Conservation (phyloP, 768 basidiomycete species). For the Amanita brunnescens region DNA sequence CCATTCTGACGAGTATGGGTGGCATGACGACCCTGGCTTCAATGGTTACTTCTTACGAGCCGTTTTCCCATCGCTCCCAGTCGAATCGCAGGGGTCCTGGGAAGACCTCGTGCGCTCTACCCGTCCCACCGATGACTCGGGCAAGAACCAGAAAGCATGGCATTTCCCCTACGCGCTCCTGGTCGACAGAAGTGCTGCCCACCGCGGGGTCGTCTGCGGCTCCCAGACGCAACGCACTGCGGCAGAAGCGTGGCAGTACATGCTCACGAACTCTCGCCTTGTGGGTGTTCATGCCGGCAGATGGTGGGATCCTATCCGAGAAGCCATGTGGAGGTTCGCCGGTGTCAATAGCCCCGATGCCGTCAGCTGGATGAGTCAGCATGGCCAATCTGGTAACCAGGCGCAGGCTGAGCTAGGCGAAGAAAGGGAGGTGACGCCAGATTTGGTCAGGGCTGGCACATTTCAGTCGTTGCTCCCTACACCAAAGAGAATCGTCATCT, state of each 20-base stretch:
- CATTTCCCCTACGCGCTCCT: conserved; percentile 64
- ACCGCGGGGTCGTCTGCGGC: conserved; percentile 57
- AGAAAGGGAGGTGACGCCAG: conserved; percentile 4
- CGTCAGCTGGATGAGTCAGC: conserved; percentile 6
- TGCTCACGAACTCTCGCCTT: conserved; percentile 27
- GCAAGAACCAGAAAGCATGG: conserved; percentile 42
- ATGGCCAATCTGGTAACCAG: too few relatives aligned
- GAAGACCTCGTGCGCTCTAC: conserved; percentile 42
- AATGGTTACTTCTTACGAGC: conserved; percentile 70
- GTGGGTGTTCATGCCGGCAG: conserved; percentile 36
- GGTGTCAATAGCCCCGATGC: conserved; percentile 24
- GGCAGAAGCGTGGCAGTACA: conserved; percentile 53
- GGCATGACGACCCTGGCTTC: conserved; percentile 75
- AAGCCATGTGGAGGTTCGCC: conserved; percentile 59
- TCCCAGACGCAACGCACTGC: conserved; percentile 63
- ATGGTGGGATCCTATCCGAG: conserved; percentile 77
- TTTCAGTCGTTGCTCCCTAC: conserved; percentile 25
- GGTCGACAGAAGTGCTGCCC: conserved; percentile 69
- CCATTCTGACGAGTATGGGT: conserved; percentile 40
- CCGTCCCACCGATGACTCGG: conserved; percentile 6
- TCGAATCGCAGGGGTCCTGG: conserved; percentile 71
- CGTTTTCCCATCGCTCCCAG: conserved; percentile 58
- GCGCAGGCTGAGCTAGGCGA: conserved; percentile 8
- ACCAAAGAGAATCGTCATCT: conserved; percentile 51
- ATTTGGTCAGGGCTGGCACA: not conserved